Percentiles rank a stretch among this genome's conserved stretches.
These are phyloP conservation scores for Lentinula sp. DNA, from an alignment of 768 basidiomycete species.

Conservation along the genomic window DNA sequence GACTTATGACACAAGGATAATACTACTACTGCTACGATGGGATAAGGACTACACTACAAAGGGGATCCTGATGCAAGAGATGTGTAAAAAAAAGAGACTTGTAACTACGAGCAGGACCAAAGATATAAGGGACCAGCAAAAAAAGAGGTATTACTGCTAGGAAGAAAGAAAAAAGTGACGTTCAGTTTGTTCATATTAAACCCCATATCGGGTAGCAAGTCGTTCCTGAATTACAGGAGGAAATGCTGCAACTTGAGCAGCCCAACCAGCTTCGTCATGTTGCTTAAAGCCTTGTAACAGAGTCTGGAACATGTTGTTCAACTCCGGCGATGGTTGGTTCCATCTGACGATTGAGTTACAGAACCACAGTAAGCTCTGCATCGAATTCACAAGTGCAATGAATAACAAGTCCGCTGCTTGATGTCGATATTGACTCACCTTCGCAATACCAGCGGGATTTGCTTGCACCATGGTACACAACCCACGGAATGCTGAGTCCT, in stretches of 20 bases:
- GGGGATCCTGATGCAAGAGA: constrained; percentile 47
- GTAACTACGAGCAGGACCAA: constrained; percentile 4
- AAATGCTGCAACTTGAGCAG: constrained; percentile 73
- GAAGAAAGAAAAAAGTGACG: constrained; percentile 6
- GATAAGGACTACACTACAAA: constrained; percentile 31
- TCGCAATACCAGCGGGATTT: constrained; percentile 90
- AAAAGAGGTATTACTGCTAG: not conserved
- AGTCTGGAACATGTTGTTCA: constrained; percentile 92
- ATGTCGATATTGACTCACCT: constrained; percentile 42
- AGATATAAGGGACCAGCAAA: not conserved
- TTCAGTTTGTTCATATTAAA: constrained; percentile 35
- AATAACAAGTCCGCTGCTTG: too few relatives aligned
- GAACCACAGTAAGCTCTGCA: constrained; percentile 91
- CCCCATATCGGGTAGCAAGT: constrained; percentile 80
- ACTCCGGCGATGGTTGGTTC: constrained; percentile 86
- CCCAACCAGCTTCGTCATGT: constrained; percentile 83
- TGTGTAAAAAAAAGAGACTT: constrained; percentile 5
- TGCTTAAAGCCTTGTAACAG: constrained; percentile 87
- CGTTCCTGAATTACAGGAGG: constrained; percentile 88
- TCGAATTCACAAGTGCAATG: not conserved
- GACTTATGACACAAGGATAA: constrained; percentile 6
- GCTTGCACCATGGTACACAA: constrained; percentile 93
- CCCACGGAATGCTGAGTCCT: constrained; percentile 97
- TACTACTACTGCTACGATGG: constrained; percentile 16
- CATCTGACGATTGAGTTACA: constrained; percentile 97